Evolutionary conservation across 2,329 filamentous ascomycete species (phyloP).

Genomic region (Ophiobolus disseminans): DNA sequence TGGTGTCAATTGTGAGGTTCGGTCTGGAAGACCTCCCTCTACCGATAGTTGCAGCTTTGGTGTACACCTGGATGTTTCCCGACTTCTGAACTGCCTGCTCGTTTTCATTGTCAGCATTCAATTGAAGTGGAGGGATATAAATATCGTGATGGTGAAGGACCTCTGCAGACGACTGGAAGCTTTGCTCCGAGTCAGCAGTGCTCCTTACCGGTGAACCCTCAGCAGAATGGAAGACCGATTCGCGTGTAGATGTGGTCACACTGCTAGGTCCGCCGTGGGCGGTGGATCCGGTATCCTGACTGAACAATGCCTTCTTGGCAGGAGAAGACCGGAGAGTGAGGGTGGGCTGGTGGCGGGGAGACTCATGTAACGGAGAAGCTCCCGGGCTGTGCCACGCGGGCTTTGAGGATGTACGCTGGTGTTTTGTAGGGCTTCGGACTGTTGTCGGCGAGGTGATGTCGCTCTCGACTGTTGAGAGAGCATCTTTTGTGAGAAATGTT

Average conservation of each 20-base stretch:
- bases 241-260: constrained; percentile 26
- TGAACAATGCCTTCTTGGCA: constrained; percentile 11
- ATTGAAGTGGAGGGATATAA: constrained; percentile 7
- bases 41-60: constrained; percentile 1
- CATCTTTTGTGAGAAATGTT: constrained; percentile 40
- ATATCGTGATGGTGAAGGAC: constrained; percentile 7
- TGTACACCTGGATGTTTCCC: background rate
- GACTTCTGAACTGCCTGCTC: constrained; percentile 12
- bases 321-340: constrained; percentile 29
- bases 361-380: constrained; percentile 20
- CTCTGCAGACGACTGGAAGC: constrained; percentile 28
- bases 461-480: constrained; percentile 28
- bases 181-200: constrained; percentile 23
- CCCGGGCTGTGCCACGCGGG: constrained; percentile 26
- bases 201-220: constrained; percentile 41
- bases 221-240: constrained; percentile 28
- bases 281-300: background rate
- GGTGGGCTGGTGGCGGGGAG: constrained; percentile 12
- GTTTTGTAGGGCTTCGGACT: constrained; percentile 17
- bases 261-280: constrained; percentile 23
- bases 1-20: constrained; percentile 30
- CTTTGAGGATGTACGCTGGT: constrained; percentile 25
- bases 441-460: constrained; percentile 20
- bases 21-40: constrained; percentile 13
- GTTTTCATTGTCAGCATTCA: constrained; percentile 23